Evolutionary conservation across 2,329 filamentous ascomycete genomes (phyloP).

Genomic region (Rhynchosporium secalis): DNA sequence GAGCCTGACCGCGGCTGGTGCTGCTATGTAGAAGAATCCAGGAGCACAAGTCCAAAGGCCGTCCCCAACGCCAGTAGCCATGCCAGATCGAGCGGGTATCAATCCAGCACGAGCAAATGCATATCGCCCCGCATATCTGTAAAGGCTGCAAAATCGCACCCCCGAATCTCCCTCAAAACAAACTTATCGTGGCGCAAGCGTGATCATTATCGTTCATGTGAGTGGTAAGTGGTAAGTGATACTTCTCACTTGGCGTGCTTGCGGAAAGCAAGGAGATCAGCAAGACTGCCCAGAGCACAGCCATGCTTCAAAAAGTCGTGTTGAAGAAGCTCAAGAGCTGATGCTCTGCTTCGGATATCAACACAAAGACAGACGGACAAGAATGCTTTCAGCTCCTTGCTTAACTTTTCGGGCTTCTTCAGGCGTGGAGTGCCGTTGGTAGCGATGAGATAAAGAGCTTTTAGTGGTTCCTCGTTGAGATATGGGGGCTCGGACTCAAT

Average conservation of each 20-base stretch:
- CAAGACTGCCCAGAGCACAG: constrained; percentile 77
- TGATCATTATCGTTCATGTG: constrained; percentile 19
- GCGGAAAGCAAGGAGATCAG: constrained; percentile 87
- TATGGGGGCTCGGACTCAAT: constrained; percentile 98
- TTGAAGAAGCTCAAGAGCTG: constrained; percentile 81
- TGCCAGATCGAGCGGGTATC: constrained; percentile 26
- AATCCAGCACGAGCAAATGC: constrained; percentile 29
- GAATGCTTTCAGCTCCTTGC: constrained; percentile 97
- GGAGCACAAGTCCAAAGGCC: constrained; percentile 19
- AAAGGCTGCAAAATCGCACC: constrained; percentile 23
- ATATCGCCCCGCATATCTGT: constrained; percentile 24
- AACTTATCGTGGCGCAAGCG: constrained; percentile 20
- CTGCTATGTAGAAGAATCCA: constrained; percentile 17
- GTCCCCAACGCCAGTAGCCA: constrained; percentile 33
- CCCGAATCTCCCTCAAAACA: constrained; percentile 13
- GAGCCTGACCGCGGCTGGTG: constrained; percentile 8
- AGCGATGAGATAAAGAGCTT: constrained; percentile 95
- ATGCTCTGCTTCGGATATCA: constrained; percentile 91
- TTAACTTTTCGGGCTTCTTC: constrained; percentile 97
- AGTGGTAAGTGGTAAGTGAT: background rate
- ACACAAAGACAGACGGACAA: constrained; percentile 94
- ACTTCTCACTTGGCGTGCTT: constrained; percentile 61
- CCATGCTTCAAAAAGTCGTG: constrained; percentile 96
- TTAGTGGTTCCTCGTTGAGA: constrained; percentile 94
- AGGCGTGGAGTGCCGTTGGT: constrained; percentile 95